Evolutionary conservation across 257 asterid genomes (phyloP), one percentile per base, ranked within the genome.

Genomic region (Scutellaria baicalensis): DNA sequence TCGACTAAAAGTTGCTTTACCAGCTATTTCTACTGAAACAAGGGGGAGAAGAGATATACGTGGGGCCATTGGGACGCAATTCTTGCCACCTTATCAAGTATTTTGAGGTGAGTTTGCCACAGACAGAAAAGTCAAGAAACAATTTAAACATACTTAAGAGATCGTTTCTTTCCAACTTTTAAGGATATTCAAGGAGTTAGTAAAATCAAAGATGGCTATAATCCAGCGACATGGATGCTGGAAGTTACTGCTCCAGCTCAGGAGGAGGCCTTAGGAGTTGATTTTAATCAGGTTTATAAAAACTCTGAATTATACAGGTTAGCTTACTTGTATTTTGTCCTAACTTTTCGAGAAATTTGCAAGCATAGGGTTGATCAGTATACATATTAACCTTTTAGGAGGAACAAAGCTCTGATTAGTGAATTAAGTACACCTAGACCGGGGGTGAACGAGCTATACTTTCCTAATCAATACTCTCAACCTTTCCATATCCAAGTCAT

Each of bases 191-290:
- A 59, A 6, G 89, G 89, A 59, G 81, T 85, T 31, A 35, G 62
- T 18, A 83, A 78, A 77, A 85, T 85, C 69, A 79, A 21, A 45
- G 84, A 82, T 6, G 85, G 88, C 14, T 77, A 85, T 44, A 85
- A 88, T 77, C 95, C 95, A 9, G 89, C 94, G 66, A 83, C 91
- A n/a, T 88, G 91, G 95, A 88, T 88, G 91, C 70, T 85, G 48
- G 95, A 88, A 75, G 83, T 78, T 47, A 78, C 89, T 36, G 54
- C 85, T 50, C 62, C 84, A 5, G 67, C 85, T 4, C 80, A 80
- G 59, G 87, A 82, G 60, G 65, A 64, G 78, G 62, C 77, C 23
- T 65, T 78, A 63, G 92, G 87, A 0, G 35, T 80, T 0, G 83
- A 84, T 78, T 84, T 86, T 44, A 66, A 78, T 17, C 76, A 79